phyloP scores from a whole-genome alignment of 495 filamentous ascomycete species.

The Lophiostoma macrostomum region DNA sequence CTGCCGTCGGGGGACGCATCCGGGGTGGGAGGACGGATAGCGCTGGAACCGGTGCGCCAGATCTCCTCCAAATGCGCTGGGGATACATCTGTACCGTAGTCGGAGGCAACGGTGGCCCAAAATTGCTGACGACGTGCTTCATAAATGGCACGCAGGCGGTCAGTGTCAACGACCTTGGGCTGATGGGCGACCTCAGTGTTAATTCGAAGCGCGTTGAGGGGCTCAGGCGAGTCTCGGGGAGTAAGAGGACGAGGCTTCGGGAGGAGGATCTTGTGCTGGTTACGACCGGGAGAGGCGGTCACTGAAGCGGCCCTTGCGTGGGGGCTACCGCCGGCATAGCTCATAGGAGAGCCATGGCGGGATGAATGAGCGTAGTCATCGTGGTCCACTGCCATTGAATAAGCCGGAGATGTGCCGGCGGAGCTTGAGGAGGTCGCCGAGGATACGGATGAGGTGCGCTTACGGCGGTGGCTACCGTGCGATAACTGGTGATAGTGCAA shows the following conservation, averaged over 20 bases:
- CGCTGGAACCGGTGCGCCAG: slow-evolving; percentile 49
- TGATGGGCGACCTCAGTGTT: slow-evolving; percentile 32
- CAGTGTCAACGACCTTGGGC: slow-evolving; percentile 57
- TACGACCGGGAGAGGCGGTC: slow-evolving; percentile 29
- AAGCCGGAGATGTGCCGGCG: slow-evolving; percentile 33
- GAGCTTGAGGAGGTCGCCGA: slow-evolving; percentile 42
- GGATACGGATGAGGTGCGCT: slow-evolving; percentile 61
- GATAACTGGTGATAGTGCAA: slow-evolving; percentile 81
- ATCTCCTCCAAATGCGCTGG: slow-evolving; percentile 64
- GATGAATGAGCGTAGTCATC: slow-evolving; percentile 34
- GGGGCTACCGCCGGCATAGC: slow-evolving; percentile 29
- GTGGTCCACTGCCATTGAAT: slow-evolving; percentile 33
- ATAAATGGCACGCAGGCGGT: slow-evolving; percentile 66
- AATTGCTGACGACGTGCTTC: slow-evolving; percentile 65
- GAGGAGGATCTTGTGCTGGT: slow-evolving; percentile 36
- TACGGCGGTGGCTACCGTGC: slow-evolving; percentile 72
- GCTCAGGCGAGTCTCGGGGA: slow-evolving; percentile 33
- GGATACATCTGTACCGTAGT: slow-evolving; percentile 64
- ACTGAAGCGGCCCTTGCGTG: slow-evolving; percentile 18
- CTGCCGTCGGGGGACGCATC: slow-evolving; percentile 34
- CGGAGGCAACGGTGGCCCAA: slow-evolving; percentile 66
- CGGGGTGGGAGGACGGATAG: slow-evolving; percentile 35
- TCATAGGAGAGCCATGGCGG: slow-evolving; percentile 34
- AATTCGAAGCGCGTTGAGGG: slow-evolving; percentile 33
- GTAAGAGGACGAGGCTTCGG: slow-evolving; percentile 33